Evolutionary conservation across 2,329 filamentous ascomycete genomes (phyloP).

Genomic region (Keithomyces neogunnii): DNA sequence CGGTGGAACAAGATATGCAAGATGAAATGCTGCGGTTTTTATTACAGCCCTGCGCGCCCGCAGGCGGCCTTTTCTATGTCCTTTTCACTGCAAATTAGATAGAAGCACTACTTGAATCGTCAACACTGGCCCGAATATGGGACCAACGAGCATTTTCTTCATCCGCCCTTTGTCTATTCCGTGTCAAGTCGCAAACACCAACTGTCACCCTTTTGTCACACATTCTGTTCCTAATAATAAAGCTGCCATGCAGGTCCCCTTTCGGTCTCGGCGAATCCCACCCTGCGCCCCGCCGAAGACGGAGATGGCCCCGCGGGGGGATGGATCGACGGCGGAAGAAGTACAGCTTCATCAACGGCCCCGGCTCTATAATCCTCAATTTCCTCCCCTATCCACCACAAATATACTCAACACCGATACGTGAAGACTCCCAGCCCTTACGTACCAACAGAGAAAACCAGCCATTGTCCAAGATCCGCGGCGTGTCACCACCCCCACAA

Average conservation of each 20-base stretch:
- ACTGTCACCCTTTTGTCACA: no score
- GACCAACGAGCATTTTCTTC: not conserved
- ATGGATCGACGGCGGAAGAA: not conserved
- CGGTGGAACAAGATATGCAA: not conserved
- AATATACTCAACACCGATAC: no score
- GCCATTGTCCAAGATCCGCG: no score
- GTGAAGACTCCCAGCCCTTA: no score
- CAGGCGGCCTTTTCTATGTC: not conserved
- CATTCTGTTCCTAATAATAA: no score
- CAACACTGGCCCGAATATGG: not conserved
- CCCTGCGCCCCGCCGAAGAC: constrained; percentile 7
- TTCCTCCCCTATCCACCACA: no score
- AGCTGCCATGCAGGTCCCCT: not conserved
- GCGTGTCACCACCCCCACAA: not conserved
- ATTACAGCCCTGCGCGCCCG: not conserved
- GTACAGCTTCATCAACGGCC: not conserved
- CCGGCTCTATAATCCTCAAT: no score
- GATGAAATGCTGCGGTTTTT: not conserved
- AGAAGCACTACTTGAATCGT: no score
- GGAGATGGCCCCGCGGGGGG: not conserved
- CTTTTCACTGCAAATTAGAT: not conserved
- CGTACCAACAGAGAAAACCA: no score
- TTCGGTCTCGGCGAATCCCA: not conserved
- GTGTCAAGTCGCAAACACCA: no score
- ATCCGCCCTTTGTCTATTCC: no score